Evolutionary conservation across 2,329 filamentous ascomycete species (phyloP).

Genomic region (Diaporthe ampelina): DNA sequence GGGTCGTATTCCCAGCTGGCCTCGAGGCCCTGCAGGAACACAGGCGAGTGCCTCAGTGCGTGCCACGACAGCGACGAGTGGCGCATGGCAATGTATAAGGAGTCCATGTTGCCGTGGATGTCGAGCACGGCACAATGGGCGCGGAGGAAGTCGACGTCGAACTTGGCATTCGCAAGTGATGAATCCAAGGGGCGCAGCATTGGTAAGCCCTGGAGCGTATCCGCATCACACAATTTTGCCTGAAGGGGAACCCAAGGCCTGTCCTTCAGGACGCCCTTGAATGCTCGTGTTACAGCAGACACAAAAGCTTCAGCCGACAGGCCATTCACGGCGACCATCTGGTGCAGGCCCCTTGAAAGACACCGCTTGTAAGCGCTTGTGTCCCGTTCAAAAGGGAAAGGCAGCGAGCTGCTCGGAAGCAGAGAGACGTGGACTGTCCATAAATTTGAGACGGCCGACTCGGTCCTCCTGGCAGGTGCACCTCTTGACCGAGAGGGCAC

Average conservation of each 20-base stretch:
- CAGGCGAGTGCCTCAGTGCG: conserved; percentile 61
- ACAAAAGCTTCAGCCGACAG: conserved; percentile 63
- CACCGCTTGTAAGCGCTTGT: conserved; percentile 73
- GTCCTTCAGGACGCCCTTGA: conserved; percentile 63
- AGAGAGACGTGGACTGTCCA: conserved; percentile 75
- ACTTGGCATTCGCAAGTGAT: conserved; percentile 57
- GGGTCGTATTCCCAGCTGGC: conserved; percentile 67
- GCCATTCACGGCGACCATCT: conserved; percentile 67
- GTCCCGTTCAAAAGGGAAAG: conserved; percentile 74
- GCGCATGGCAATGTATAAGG: conserved; percentile 71
- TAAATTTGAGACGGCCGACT: conserved; percentile 50
- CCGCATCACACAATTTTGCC: conserved; percentile 69
- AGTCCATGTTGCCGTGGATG: conserved; percentile 67
- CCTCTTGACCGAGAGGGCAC: conserved; percentile 41
- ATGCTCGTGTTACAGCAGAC: conserved; percentile 63
- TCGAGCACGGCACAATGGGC: conserved; percentile 70
- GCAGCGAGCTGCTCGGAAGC: conserved; percentile 65
- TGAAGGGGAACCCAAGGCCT: conserved; percentile 71
- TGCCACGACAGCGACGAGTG: conserved; percentile 69
- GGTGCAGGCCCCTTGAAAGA: conserved; percentile 71
- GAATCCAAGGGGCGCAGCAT: conserved; percentile 70
- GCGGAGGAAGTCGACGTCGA: conserved; percentile 66
- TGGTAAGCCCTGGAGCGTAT: conserved; percentile 67
- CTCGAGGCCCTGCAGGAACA: conserved; percentile 67
- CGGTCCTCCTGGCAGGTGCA: conserved; percentile 43